Conservation (phyloP, 1,284 basidiomycete species). For the Fomes fomentarius region DNA sequence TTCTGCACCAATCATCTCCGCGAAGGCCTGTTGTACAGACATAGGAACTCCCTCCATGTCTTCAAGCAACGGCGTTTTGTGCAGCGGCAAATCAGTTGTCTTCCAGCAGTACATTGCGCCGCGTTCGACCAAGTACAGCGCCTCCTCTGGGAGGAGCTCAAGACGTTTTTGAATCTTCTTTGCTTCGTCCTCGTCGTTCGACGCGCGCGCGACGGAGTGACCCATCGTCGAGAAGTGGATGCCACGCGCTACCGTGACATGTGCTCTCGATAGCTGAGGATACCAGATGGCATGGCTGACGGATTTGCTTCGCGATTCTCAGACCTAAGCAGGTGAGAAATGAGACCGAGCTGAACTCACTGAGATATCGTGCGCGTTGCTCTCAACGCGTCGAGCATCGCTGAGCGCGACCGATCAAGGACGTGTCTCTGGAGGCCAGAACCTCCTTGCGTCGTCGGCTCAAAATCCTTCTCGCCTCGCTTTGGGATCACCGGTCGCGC, state of each 20-base stretch:
- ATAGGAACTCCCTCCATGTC: slow-evolving; percentile 71
- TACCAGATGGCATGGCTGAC: slow-evolving; percentile 79
- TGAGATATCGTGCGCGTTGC: slow-evolving; percentile 75
- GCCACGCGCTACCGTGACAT: slow-evolving; percentile 74
- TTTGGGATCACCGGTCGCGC: slow-evolving; percentile 75
- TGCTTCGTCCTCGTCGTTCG: slow-evolving; percentile 32
- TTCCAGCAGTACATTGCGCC: slow-evolving; percentile 88
- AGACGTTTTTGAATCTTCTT: slow-evolving; percentile 58
- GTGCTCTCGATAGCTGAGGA: slow-evolving; percentile 62
- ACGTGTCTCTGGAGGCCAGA: slow-evolving; percentile 83
- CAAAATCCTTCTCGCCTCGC: slow-evolving; percentile 95
- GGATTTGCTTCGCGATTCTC: slow-evolving; percentile 57
- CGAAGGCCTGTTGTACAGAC: slow-evolving; percentile 90
- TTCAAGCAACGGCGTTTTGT: slow-evolving; percentile 38
- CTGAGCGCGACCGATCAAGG: slow-evolving; percentile 70
- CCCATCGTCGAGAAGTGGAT: slow-evolving; percentile 82
- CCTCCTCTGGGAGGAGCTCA: slow-evolving; percentile 94
- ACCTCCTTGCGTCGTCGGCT: slow-evolving; percentile 75
- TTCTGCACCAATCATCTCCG: slow-evolving; percentile 80
- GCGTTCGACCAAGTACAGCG: slow-evolving; percentile 89
- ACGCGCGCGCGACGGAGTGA: slow-evolving; percentile 59
- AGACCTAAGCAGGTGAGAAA: slow-evolving; percentile 7
- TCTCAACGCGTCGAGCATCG: slow-evolving; percentile 84
- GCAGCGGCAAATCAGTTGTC: slow-evolving; percentile 31
- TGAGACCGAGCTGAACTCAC: slow-evolving; percentile 44